phyloP scores from a whole-genome alignment of 495 filamentous ascomycete species.

The Daldinia concentrica region DNA sequence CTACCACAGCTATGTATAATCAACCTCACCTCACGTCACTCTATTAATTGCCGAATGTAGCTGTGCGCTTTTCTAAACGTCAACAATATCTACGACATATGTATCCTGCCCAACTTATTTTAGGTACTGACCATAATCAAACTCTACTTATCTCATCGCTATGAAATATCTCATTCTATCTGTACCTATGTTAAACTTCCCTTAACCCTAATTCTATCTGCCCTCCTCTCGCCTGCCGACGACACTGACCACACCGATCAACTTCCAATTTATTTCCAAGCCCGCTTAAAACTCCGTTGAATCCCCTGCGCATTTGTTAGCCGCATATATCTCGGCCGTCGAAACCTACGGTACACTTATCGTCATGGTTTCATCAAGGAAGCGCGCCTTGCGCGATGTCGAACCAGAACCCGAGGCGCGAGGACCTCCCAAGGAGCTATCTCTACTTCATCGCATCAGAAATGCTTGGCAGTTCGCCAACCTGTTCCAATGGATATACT shows the following conservation, averaged over 20 bases:
- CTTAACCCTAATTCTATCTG: constrained; percentile 36
- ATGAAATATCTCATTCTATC: constrained; percentile 39
- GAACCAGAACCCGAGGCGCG: constrained; percentile 55
- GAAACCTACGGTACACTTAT: neutral
- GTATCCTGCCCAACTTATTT: constrained; percentile 15
- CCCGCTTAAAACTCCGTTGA: neutral
- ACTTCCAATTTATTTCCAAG: constrained; percentile 1
- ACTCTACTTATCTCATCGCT: constrained; percentile 14
- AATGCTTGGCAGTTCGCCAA: constrained; percentile 97
- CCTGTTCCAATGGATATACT: constrained; percentile 89
- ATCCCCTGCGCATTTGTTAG: constrained; percentile 10
- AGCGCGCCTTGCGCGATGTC: constrained; percentile 77
- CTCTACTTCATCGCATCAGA: constrained; percentile 73
- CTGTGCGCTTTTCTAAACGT: constrained; percentile 13
- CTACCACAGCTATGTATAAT: neutral
- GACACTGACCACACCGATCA: constrained; percentile 10
- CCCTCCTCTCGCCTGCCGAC: neutral
- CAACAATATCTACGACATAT: constrained; percentile 2
- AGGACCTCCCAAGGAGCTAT: constrained; percentile 59
- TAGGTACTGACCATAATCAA: constrained; percentile 17
- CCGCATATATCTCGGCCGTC: neutral
- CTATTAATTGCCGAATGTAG: constrained; percentile 19
- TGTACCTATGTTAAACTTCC: constrained; percentile 22
- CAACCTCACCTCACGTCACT: constrained; percentile 18
- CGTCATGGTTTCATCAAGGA: constrained; percentile 67